These are phyloP conservation scores for Penstemon eatonii DNA, from an alignment of 257 asterid genomes.

Conservation along the genomic window DNA sequence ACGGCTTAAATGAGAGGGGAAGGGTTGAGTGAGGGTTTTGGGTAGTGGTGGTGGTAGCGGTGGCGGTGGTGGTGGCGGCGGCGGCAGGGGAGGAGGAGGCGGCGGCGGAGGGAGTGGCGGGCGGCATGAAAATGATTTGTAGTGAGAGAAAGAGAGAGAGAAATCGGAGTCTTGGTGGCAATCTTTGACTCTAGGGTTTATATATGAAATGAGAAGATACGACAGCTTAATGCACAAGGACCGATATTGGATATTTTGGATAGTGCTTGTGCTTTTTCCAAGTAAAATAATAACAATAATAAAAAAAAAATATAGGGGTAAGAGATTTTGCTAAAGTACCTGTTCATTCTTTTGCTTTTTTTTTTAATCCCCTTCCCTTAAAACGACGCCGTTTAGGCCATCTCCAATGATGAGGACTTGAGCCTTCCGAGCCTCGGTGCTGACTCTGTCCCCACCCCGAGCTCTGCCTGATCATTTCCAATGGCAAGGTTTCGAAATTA, in stretches of 20 bases:
- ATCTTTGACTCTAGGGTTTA: conserved; percentile 28
- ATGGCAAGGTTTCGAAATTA: too few relatives aligned
- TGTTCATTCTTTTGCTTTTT: too few relatives aligned
- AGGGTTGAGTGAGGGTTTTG: conserved; percentile 21
- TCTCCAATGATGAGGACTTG: too few relatives aligned
- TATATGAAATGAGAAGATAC: conserved; percentile 15
- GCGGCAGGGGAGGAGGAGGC: conserved; percentile 20
- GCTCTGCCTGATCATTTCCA: too few relatives aligned
- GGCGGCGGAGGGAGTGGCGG: conserved; percentile 20
- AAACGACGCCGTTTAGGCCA: too few relatives aligned
- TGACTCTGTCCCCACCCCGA: too few relatives aligned
- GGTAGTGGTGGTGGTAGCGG: conserved; percentile 19
- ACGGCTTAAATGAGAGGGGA: conserved; percentile 24
- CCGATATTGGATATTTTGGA: neutral
- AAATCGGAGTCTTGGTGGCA: neutral
- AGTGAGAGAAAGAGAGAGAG: conserved; percentile 1
- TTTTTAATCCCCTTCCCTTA: too few relatives aligned
- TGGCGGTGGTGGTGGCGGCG: conserved; percentile 12
- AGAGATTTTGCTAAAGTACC: too few relatives aligned
- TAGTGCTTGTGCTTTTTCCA: too few relatives aligned
- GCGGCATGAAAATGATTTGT: conserved; percentile 11
- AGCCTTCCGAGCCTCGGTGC: too few relatives aligned
- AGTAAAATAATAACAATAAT: too few relatives aligned
- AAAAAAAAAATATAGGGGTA: too few relatives aligned
- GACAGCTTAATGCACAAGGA: conserved; percentile 10